Base-by-base conservation (phyloP, 768 basidiomycete genomes). In the Bullera alba region DNA sequence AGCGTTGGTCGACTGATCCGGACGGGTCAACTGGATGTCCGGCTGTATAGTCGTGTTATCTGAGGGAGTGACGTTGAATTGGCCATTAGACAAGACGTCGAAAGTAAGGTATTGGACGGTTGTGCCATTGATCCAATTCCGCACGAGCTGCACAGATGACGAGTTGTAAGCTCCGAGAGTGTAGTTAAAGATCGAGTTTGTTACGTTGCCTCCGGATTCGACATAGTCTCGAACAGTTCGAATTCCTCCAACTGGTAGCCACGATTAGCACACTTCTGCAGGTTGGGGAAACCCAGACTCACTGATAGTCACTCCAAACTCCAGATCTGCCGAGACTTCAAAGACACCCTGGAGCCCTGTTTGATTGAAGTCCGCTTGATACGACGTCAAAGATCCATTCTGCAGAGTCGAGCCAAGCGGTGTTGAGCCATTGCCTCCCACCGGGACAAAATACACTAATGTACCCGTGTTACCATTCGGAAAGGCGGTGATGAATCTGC, bases 401-500 rank as follows among this genome's bases (percentile, higher is more conserved):
- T 71, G 55, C 22, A 73, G 57, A 12, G 53, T 55, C 10, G 72
- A 60, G 15, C 53, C 43, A 6, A 56, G 54, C 17, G 41, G 30
- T 2, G 39, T 48, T 16, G 34, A 8, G 5, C 46, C 15, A 17
- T 58, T 60, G 8, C 46, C 42, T 43, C 63, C 63, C 3, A 50
- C 8, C 0, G 76, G 75, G 3, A 78, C 58, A 52, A 77, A 77
- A 58, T 76, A 77, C 1, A 73, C 66, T 28, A 76, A 55, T 3
- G 74, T 73, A 2, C 76, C 77, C 7, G 75, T 75, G 54, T 77
- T 78, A 7, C 76, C 77, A 26, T 76, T 73, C 22, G 77, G 77
- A 34, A 77, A 69, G 25, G 76, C 76, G 3, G 70, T 72, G 28
- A 78, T 76, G 32, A 77, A 63, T 14, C 76, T 65, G 4, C 72